Evolutionary conservation across 2,329 filamentous ascomycete genomes (phyloP).

Genomic region (Fusarium lyarnte): DNA sequence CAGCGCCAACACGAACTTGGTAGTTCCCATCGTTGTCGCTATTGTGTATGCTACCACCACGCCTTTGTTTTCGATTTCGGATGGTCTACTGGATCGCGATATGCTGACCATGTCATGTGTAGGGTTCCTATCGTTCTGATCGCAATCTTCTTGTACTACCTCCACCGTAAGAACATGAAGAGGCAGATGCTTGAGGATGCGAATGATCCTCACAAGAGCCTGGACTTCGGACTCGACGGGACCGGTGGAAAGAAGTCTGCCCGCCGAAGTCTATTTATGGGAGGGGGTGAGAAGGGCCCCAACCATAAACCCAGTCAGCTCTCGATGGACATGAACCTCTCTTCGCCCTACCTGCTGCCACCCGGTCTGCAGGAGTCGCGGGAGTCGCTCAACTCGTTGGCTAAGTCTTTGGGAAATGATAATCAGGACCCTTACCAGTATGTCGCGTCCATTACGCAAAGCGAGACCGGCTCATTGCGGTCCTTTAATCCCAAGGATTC

Average conservation of each 20-base stretch:
- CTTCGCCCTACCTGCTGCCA: slow-evolving; percentile 93
- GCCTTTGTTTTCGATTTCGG: slow-evolving; percentile 1
- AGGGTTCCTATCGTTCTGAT: slow-evolving; percentile 81
- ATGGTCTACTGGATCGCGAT: background rate
- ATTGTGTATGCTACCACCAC: slow-evolving; percentile 68
- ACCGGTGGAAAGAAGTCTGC: slow-evolving; percentile 45
- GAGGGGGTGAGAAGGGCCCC: slow-evolving; percentile 65
- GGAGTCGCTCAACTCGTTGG: slow-evolving; percentile 88
- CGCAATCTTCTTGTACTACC: slow-evolving; percentile 72
- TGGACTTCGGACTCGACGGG: slow-evolving; percentile 85
- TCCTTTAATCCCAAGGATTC: slow-evolving; percentile 58
- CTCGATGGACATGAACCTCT: slow-evolving; percentile 78
- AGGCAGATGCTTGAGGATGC: slow-evolving; percentile 80
- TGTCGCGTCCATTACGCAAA: slow-evolving; percentile 64
- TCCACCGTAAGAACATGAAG: slow-evolving; percentile 81
- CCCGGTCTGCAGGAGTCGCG: slow-evolving; percentile 80
- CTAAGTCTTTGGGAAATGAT: slow-evolving; percentile 75
- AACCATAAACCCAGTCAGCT: slow-evolving; percentile 61
- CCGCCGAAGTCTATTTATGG: slow-evolving; percentile 48
- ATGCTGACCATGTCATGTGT: slow-evolving; percentile 33
- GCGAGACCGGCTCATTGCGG: slow-evolving; percentile 65
- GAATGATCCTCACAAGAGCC: slow-evolving; percentile 85
- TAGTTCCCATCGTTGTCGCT: slow-evolving; percentile 73
- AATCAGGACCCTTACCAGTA: slow-evolving; percentile 88
- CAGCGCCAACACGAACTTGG: slow-evolving; percentile 55